These are phyloP conservation scores for Selaginella moellendorffii DNA, from an alignment of 75 land plant species.

Conservation along the genomic window DNA sequence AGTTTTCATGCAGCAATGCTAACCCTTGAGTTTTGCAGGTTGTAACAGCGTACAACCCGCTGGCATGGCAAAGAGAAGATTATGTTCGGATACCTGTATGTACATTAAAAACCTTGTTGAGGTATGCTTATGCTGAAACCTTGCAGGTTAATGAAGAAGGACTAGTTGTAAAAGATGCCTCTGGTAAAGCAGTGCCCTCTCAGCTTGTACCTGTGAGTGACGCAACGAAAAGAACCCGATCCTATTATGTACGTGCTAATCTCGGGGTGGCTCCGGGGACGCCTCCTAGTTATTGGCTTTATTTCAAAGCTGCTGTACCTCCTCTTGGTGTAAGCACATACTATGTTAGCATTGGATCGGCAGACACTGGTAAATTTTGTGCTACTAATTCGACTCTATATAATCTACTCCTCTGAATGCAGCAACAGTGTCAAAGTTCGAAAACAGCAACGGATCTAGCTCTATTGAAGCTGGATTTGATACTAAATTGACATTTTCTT, in stretches of 20 bases:
- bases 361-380: not conserved
- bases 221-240: constrained; percentile 13
- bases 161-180: constrained; percentile 26
- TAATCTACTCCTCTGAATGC: too few relatives aligned
- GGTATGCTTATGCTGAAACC: not conserved
- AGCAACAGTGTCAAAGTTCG: not conserved
- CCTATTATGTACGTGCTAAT: constrained; percentile 36
- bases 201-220: constrained; percentile 35
- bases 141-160: constrained; percentile 6
- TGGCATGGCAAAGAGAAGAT: constrained; percentile 50
- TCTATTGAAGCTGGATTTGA: not conserved
- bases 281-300: constrained; percentile 38
- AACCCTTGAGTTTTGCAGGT: constrained; percentile 27
- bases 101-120: not conserved
- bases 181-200: constrained; percentile 31
- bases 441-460: not conserved
- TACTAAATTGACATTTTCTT: not conserved
- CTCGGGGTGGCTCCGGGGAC: constrained; percentile 21
- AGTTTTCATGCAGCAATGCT: not conserved
- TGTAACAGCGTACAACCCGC: constrained; percentile 55
- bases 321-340: constrained; percentile 70
- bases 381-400: too few relatives aligned
- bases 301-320: constrained; percentile 51
- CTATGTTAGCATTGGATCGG: constrained; percentile 20
- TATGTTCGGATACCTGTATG: constrained; percentile 41